These are phyloP conservation scores for Penicillium nordicum DNA, from an alignment of 2,329 filamentous ascomycete species.

Conservation along the genomic window DNA sequence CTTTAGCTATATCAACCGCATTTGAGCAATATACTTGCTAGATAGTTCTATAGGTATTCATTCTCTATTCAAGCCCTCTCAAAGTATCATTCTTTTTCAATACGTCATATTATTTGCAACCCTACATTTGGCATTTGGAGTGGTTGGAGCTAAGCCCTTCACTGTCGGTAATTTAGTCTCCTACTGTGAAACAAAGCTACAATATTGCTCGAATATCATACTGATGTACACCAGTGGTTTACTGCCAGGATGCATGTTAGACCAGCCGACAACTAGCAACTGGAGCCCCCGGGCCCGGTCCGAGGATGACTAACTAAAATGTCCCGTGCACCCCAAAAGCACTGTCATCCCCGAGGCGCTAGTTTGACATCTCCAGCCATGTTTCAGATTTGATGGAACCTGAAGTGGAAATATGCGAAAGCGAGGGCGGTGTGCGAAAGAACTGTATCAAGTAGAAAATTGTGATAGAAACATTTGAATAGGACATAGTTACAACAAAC, in stretches of 20 bases:
- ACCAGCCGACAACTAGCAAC: not conserved
- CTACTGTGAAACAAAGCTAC: not conserved
- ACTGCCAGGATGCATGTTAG: not conserved
- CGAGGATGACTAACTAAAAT: conserved; percentile 1
- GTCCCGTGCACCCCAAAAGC: conserved; percentile 8
- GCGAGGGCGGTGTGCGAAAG: not conserved
- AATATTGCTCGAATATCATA: not conserved
- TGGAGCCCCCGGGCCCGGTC: not conserved
- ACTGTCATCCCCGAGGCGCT: conserved; percentile 15
- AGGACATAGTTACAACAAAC: not conserved
- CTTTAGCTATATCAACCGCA: not conserved
- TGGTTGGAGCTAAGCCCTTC: no score
- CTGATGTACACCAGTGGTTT: not conserved
- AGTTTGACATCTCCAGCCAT: conserved; percentile 19
- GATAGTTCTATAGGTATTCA: not conserved
- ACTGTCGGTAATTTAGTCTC: no score
- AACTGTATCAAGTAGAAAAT: not conserved
- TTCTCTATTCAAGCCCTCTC: not conserved
- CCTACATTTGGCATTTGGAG: not conserved
- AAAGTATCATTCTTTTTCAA: not conserved
- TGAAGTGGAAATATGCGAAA: not conserved
- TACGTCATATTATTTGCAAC: not conserved
- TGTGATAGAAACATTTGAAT: not conserved
- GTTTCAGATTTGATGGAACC: conserved; percentile 21
- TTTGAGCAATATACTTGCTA: not conserved